phyloP scores from a whole-genome alignment of 805 yeast genomes.

The Metschnikowia henanensis region DNA sequence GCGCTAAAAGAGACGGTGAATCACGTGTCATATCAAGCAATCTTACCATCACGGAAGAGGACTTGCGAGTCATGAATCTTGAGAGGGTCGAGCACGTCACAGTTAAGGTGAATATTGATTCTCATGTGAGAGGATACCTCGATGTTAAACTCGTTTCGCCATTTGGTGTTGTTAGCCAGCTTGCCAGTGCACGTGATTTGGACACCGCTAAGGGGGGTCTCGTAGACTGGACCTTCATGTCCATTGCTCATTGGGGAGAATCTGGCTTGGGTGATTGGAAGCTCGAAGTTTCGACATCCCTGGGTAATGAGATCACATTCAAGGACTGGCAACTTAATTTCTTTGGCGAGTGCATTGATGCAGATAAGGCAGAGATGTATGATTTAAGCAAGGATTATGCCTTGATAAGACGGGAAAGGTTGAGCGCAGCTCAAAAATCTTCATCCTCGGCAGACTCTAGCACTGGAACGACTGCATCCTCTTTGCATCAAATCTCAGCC shows the following conservation, averaged over 20 bases:
- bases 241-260: conserved; percentile 99
- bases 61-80: conserved; percentile 56
- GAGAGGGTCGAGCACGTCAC: conserved; percentile 84
- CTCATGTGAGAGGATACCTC: conserved; percentile 68
- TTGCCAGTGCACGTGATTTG: conserved; percentile 64
- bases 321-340: conserved; percentile 73
- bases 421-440: conserved; percentile 10
- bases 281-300: conserved; percentile 53
- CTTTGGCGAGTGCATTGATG: conserved; percentile 79
- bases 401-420: conserved; percentile 31
- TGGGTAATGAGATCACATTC: conserved; percentile 39
- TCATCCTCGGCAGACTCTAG: conserved; percentile 3
- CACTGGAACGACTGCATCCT: not conserved
- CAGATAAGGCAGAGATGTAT: conserved; percentile 57
- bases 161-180: conserved; percentile 63
- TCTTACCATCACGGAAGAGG: conserved; percentile 45
- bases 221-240: conserved; percentile 86
- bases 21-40: conserved; percentile 27
- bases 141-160: conserved; percentile 73
- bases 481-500: not conserved
- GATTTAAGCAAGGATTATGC: conserved; percentile 52
- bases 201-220: conserved; percentile 66
- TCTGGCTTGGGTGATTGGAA: conserved; percentile 80
- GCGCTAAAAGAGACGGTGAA: conserved; percentile 12
- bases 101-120: conserved; percentile 68